Evolutionary conservation across 75 land plant genomes (phyloP).

Genomic region (Isoetes taiwanensis): DNA sequence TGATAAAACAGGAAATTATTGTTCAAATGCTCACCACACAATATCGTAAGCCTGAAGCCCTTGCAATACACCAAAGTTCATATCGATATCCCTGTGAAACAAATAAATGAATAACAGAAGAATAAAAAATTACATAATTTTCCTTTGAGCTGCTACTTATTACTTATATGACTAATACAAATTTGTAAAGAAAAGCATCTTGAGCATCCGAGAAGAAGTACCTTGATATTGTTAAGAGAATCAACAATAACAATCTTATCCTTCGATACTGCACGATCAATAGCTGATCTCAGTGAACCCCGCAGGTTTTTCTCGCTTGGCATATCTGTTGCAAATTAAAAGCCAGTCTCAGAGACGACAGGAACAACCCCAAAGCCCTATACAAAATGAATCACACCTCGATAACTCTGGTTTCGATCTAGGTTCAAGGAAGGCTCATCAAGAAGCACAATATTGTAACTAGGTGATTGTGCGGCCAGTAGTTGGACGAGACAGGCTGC

Average conservation of each 20-base stretch:
- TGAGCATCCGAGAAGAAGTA: background rate
- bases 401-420: constrained; percentile 72
- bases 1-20: no score
- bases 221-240: constrained; percentile 89
- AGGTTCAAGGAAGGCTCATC: constrained; percentile 81
- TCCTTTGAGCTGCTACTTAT: background rate
- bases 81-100: constrained; percentile 75
- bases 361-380: background rate
- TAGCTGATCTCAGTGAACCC: constrained; percentile 85
- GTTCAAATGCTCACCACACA: constrained; percentile 62
- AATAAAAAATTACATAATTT: background rate
- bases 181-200: background rate
- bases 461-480: constrained; percentile 24
- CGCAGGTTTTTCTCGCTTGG: constrained; percentile 74
- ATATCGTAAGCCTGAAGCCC: constrained; percentile 81
- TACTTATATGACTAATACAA: background rate
- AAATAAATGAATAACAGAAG: constrained; percentile 3
- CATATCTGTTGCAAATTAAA: constrained; percentile 39
- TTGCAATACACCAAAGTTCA: constrained; percentile 94
- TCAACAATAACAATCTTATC: constrained; percentile 70
- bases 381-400: constrained; percentile 18
- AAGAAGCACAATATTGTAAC: constrained; percentile 41
- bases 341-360: background rate
- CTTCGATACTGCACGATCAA: constrained; percentile 68
- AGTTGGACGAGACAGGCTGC: constrained; percentile 46